Evolutionary conservation across 139 green algal species (phyloP), one percentile per base, ranked within the genome.

Genomic region (Volvox reticuliferus): DNA sequence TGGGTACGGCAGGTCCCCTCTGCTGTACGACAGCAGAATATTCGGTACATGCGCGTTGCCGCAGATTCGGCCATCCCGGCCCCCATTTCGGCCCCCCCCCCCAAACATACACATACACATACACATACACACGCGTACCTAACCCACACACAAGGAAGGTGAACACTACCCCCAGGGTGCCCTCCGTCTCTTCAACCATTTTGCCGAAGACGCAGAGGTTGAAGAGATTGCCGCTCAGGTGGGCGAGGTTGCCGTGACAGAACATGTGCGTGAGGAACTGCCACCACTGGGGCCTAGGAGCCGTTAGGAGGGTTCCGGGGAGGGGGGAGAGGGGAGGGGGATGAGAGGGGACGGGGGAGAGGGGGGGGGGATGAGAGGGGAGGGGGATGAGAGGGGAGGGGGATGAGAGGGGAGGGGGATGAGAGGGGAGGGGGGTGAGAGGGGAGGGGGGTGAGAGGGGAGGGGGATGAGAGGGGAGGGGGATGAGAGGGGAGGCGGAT

Each of bases 101-200:
- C 71, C 28, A n/a, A 79, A 20, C 81, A 32, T 55, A 87, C 37
- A n/a, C 62, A 62, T 55, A 62, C 55, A 1, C 76, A 14, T 18
- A n/a, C 62, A 62, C 81, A 62, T 63, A 1, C 76, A 14, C 35
- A 65, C 94, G 35, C 76, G n/a, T n/a, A 96, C 95, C 96, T 32
- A 97, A 12, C 2, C 93, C 95, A 44, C 92, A 95, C 3, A 97
- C n/a, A 0, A 97, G 20, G 93, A 97, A 98, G 9, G 90, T 93
- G 22, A 92, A 91, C 67, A 93, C 81, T 0, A 97, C 82, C 0
- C 94, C 96, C 14, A 90, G 62, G 0, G 83, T 30, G 22, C 96
- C 96, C 87, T 97, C 95, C 35, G 96, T 95, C 91, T 97, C 96
- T 84, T 98, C 95, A 33, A 97, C 94, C 73, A 96, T 91, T 91